Evolutionary conservation across 129 eudicot species (phyloP).

Genomic region (Flaveria brownii): DNA sequence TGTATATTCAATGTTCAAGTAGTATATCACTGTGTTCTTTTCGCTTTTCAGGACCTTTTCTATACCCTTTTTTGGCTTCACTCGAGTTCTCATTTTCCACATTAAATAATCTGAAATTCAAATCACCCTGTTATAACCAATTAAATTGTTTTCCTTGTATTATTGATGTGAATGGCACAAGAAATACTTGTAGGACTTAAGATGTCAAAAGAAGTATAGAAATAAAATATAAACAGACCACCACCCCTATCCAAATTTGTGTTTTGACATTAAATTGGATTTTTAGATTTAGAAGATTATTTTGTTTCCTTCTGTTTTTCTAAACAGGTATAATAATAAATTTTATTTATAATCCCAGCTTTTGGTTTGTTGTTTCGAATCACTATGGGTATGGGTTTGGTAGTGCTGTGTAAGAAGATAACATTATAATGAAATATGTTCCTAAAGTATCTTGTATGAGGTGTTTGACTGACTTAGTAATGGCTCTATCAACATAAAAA

Average conservation of each 20-base stretch:
- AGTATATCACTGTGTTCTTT: slow-evolving; percentile 13
- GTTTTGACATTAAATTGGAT: slow-evolving; percentile 1
- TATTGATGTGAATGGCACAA: slow-evolving; percentile 15
- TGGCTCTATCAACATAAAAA: neutral
- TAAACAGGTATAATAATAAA: neutral
- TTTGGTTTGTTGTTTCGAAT: no score
- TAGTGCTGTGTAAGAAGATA: no score
- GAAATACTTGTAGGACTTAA: slow-evolving; percentile 11
- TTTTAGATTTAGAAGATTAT: neutral
- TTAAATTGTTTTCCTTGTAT: neutral
- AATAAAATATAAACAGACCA: neutral
- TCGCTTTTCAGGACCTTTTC: slow-evolving; percentile 15
- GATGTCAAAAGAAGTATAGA: neutral
- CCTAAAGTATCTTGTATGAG: neutral
- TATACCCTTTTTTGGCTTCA: slow-evolving; percentile 18
- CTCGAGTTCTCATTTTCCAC: slow-evolving; percentile 1
- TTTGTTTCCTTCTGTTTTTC: neutral
- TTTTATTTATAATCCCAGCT: neutral
- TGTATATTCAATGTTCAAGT: slow-evolving; percentile 7
- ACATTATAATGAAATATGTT: neutral
- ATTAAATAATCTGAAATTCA: neutral
- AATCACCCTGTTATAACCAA: neutral
- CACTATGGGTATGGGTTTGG: no score
- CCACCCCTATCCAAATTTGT: neutral
- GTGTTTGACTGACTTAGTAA: neutral